A percentile compares a stretch with the other conserved stretches of the same genome.
Conservation (phyloP, 352 stramenopile species). For the Globisporangium camurandrum region DNA sequence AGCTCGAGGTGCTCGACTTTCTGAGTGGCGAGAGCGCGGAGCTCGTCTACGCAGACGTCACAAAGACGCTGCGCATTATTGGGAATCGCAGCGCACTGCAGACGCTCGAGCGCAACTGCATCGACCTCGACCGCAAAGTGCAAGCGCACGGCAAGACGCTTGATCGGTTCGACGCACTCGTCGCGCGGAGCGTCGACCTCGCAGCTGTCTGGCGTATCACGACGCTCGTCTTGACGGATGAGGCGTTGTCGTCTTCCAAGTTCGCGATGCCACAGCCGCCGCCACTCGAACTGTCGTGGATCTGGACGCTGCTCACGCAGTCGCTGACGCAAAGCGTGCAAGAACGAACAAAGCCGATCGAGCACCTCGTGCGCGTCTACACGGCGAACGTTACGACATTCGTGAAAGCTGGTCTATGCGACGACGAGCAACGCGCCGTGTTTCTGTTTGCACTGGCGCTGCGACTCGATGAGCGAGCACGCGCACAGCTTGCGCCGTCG, state of each 20-base stretch:
- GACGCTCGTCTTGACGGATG: neutral
- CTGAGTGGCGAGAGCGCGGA: conserved; percentile 31
- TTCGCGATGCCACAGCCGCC: too few relatives aligned
- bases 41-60: conserved; percentile 33
- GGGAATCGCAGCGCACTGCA: conserved; percentile 41
- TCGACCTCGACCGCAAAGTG: conserved; percentile 29
- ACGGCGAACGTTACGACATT: conserved; percentile 9
- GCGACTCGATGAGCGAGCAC: conserved; percentile 19
- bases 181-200: conserved; percentile 27
- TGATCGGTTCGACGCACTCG: conserved; percentile 15
- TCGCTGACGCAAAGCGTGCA: neutral
- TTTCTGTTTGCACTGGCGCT: conserved; percentile 34
- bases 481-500: neutral
- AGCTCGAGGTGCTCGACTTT: conserved; percentile 59
- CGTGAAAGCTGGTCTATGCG: conserved; percentile 19
- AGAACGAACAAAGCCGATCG: conserved; percentile 9
- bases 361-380: conserved; percentile 15
- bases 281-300: conserved; percentile 19
- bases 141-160: conserved; percentile 19
- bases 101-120: conserved; percentile 35
- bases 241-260: neutral
- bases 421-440: conserved; percentile 23
- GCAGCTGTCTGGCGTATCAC: conserved; percentile 17
- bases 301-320: conserved; percentile 26
- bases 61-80: conserved; percentile 52